A percentile compares a stretch with the other conserved stretches of the same genome.
Conservation (phyloP, 2,329 filamentous ascomycete species). For the Sarocladiaceae sp. region DNA sequence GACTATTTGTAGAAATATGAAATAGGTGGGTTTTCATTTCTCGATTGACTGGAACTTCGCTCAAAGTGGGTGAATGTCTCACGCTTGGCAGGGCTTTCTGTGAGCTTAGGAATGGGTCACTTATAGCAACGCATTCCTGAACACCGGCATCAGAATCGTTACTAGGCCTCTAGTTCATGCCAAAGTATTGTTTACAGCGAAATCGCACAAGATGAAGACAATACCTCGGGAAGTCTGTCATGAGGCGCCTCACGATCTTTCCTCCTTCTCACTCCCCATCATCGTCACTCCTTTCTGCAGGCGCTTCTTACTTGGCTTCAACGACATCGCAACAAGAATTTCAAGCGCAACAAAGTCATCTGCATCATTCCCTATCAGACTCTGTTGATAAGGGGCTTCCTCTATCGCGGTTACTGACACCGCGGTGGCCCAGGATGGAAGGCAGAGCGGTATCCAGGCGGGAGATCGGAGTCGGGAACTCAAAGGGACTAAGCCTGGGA, state of each 20-base stretch:
- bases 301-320: no score
- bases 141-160: constrained; percentile 23
- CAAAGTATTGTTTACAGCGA: constrained; percentile 9
- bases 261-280: constrained; percentile 7
- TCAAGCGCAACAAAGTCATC: no score
- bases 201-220: constrained; percentile 6
- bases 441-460: neutral
- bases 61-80: constrained; percentile 4
- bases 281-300: constrained; percentile 5
- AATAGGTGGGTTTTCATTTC: neutral
- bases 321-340: no score
- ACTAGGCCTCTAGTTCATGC: neutral
- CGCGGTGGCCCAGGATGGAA: no score
- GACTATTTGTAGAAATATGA: no score
- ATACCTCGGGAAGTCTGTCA: neutral
- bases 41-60: neutral
- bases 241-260: neutral
- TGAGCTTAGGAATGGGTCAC: constrained; percentile 14
- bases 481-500: constrained; percentile 24
- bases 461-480: neutral
- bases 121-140: constrained; percentile 33
- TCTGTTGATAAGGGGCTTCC: no score
- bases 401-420: no score
- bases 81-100: neutral
- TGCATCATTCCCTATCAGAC: no score